Evolutionary conservation across 495 filamentous ascomycete species (phyloP), one percentile per base, ranked within the genome.

Genomic region (Aspergillus sclerotioniger): DNA sequence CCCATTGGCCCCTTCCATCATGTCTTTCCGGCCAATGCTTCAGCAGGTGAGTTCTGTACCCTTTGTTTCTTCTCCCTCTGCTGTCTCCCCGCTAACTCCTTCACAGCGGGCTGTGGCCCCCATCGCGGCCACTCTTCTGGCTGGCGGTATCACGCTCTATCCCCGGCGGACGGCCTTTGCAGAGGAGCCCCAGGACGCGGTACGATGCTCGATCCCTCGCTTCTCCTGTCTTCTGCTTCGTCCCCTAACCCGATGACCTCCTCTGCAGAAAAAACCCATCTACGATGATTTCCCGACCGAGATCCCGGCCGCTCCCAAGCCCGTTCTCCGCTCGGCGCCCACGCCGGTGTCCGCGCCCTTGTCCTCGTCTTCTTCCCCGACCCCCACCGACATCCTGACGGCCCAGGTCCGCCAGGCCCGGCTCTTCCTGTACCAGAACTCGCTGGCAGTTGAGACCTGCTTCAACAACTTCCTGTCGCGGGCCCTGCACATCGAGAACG

Each of bases 301-400:
- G 31, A 63, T 71, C 46, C 59, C 75, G 46, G 62, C 56, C 68
- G 41, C 53, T 39, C 31, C 58, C 58, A 58, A 62, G 59, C 51
- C 68, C 68, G 50, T 65, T 56, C 62, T 67, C 59, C 13, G 35
- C 43, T 29, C 44, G 19, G 25, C 33, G 31, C 45, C 39, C 56
- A 49, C 15, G 21, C 62, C 45, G 37, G 62, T 50, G 47, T 63
- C 59, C 54, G 44, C 47, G 25, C 28, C 64, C 15, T 37, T 57
- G 51, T 48, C 61, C 57, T 58, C 71, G 35, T 65, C 76, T 16
- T 76, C 78, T 58, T 77, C 79, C 52, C 89, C 90, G 15, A 91
- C 93, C 12, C 93, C 90, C 15, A 97, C 94, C 51, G 93, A 96
- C 70, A 88, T 92, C 56, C 83, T 98, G 39, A 91, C 93, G 46